Evolutionary conservation across 2,329 filamentous ascomycete species (phyloP), one percentile per base, ranked within the genome.

Genomic region (Ilyonectria destructans): DNA sequence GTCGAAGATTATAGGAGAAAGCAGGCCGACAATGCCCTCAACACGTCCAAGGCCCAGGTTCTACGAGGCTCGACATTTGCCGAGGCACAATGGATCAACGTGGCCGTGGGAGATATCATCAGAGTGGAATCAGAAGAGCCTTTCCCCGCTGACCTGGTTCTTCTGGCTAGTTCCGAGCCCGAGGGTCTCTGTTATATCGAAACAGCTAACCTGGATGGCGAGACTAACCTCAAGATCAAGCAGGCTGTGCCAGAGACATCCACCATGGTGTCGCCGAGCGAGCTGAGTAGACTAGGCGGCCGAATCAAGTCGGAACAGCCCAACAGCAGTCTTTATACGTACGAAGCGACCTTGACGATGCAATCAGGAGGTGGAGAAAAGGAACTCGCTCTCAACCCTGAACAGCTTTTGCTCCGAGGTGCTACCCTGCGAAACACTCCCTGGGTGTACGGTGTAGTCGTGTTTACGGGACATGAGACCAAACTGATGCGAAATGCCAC

Each of bases 401-500:
- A 99, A 79, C 96, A 99, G 81, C 88, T 99, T 46, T 86, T 99
- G 19, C 89, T 99, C 37, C 91, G 96, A 85, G 96, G 96, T 70
- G 96, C 96, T 23, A 98, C 95, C 1, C 85, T 99, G 64, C 90
- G 96, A 75, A 99, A 99, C 78, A 99, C 96, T 1, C 96, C 95
- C 33, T 99, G 96, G 96, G 91, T 98, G 56, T 94, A 99, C 79
- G 96, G 96, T 45, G 89, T 97, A 19, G 96, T 99, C 62, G 96
- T 99, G 17, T 99, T 98, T 77, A 84, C 82, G 12, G 96, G 96
- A 58, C 96, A 99, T 82, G 96, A 99, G 84, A 98, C 96, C 7
- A 99, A 99, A 83, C 88, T 99, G 70, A 98, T 99, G 96, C 92
- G 96, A 74, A 99, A 99, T 80, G 97, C 96, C 19, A 99, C 96